These are phyloP conservation scores for Lanzia echinophila DNA, from an alignment of 2,329 filamentous ascomycete species.

Conservation along the genomic window DNA sequence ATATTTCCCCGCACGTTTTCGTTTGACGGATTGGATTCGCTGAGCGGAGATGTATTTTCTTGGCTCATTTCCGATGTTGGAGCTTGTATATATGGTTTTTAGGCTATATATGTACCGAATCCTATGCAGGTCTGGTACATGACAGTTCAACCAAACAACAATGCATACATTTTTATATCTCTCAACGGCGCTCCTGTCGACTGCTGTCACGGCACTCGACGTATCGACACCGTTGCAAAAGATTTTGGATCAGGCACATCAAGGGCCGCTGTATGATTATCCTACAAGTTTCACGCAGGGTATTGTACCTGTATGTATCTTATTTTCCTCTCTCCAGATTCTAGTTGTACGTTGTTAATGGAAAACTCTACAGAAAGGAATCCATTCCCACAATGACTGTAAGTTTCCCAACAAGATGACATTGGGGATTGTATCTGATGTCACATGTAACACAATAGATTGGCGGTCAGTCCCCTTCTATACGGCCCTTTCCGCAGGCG, in stretches of 20 bases:
- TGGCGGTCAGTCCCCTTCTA: conserved; percentile 27
- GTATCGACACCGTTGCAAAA: conserved; percentile 45
- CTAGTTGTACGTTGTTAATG: neutral
- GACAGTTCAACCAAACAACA: too few species aligned
- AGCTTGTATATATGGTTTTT: conserved; percentile 8
- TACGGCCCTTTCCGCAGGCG: conserved; percentile 21
- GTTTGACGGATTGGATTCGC: too few species aligned
- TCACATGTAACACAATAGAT: conserved; percentile 37
- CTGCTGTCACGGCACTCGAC: conserved; percentile 22
- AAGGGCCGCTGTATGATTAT: conserved; percentile 47
- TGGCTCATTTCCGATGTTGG: conserved; percentile 6
- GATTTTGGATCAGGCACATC: conserved; percentile 48
- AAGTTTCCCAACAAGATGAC: conserved; percentile 45
- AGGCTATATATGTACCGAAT: too few species aligned
- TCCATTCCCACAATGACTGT: conserved; percentile 57
- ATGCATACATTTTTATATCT: neutral
- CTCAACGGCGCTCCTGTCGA: neutral
- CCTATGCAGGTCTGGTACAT: conserved; percentile 14
- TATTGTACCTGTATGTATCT: conserved; percentile 46
- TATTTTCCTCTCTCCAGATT: neutral
- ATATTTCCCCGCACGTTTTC: too few species aligned
- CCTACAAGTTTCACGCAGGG: conserved; percentile 55
- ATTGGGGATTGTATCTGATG: conserved; percentile 36
- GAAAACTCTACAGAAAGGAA: conserved; percentile 35
- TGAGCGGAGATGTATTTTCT: neutral